Conservation (phyloP, 257 asterid genomes). For the Linderniella brevidens region DNA sequence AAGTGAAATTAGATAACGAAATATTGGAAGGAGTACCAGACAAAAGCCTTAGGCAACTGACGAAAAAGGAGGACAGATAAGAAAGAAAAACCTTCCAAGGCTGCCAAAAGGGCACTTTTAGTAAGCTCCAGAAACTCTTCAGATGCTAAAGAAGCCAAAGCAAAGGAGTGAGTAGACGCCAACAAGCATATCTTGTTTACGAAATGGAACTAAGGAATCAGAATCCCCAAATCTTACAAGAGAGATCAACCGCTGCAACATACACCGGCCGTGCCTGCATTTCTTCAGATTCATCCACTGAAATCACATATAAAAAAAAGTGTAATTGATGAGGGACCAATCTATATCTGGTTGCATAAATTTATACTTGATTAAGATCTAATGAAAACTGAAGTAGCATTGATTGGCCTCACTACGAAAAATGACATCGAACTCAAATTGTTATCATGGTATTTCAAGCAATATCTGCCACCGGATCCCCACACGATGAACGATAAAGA, state of each 20-base stretch:
- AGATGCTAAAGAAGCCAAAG: slow-evolving; percentile 46
- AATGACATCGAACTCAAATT: too few species aligned
- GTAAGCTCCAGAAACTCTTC: slow-evolving; percentile 96
- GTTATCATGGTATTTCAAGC: too few species aligned
- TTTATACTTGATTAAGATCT: background rate
- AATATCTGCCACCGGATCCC: too few species aligned
- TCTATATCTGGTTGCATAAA: background rate
- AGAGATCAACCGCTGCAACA: slow-evolving; percentile 88
- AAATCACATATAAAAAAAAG: slow-evolving; percentile 16
- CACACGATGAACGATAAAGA: too few species aligned
- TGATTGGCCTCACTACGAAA: too few species aligned
- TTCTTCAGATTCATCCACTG: slow-evolving; percentile 76
- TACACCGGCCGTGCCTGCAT: slow-evolving; percentile 87
- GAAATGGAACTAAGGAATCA: slow-evolving; percentile 4
- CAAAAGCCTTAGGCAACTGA: too few species aligned
- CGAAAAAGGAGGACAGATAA: slow-evolving; percentile 1
- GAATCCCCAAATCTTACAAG: slow-evolving; percentile 41
- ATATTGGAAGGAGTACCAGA: too few species aligned
- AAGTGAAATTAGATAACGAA: too few species aligned
- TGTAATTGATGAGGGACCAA: background rate
- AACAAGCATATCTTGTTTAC: background rate
- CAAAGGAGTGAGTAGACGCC: background rate
- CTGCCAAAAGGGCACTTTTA: slow-evolving; percentile 90
- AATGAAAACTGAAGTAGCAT: too few species aligned
- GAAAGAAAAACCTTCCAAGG: slow-evolving; percentile 70